These are phyloP conservation scores for Tarenaya hassleriana DNA, from an alignment of 345 rosid species.

Conservation along the genomic window DNA sequence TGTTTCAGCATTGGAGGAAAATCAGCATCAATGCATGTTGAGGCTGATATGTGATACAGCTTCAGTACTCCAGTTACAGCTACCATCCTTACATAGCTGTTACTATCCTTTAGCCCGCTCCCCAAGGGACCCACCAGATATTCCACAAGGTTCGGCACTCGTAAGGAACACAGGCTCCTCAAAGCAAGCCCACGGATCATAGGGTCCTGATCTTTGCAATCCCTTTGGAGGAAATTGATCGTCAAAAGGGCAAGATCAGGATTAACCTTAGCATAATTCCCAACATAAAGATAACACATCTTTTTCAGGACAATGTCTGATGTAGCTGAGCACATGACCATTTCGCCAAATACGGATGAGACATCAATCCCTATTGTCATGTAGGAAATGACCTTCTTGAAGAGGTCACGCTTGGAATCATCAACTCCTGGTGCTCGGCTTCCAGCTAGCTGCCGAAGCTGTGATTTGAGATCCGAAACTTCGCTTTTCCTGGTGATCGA, in stretches of 20 bases:
- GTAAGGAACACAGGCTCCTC: slow-evolving; percentile 81
- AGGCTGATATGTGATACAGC: slow-evolving; percentile 81
- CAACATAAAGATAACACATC: slow-evolving; percentile 95
- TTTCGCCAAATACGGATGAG: slow-evolving; percentile 88
- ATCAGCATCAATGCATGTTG: slow-evolving; percentile 81
- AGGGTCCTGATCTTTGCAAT: slow-evolving; percentile 93
- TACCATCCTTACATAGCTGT: slow-evolving; percentile 79
- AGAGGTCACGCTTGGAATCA: slow-evolving; percentile 91
- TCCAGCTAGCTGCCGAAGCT: slow-evolving; percentile 96
- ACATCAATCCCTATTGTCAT: slow-evolving; percentile 96
- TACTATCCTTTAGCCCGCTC: slow-evolving; percentile 71
- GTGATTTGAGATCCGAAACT: slow-evolving; percentile 82
- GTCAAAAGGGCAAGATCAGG: slow-evolving; percentile 91
- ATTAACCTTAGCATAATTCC: slow-evolving; percentile 92
- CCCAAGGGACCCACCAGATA: slow-evolving; percentile 93
- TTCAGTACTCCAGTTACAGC: slow-evolving; percentile 89
- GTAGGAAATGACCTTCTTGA: slow-evolving; percentile 87
- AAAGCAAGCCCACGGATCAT: slow-evolving; percentile 96
- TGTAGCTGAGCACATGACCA: slow-evolving; percentile 99
- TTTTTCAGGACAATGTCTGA: slow-evolving; percentile 97
- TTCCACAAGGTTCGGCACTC: slow-evolving; percentile 89
- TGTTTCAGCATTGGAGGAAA: slow-evolving; percentile 73
- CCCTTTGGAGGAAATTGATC: slow-evolving; percentile 92
- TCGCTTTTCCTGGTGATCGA: slow-evolving; percentile 72
- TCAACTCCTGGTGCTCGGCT: slow-evolving; percentile 92